Evolutionary conservation across 2,329 filamentous ascomycete genomes (phyloP).

Genomic region (Penicillium vulpinum): DNA sequence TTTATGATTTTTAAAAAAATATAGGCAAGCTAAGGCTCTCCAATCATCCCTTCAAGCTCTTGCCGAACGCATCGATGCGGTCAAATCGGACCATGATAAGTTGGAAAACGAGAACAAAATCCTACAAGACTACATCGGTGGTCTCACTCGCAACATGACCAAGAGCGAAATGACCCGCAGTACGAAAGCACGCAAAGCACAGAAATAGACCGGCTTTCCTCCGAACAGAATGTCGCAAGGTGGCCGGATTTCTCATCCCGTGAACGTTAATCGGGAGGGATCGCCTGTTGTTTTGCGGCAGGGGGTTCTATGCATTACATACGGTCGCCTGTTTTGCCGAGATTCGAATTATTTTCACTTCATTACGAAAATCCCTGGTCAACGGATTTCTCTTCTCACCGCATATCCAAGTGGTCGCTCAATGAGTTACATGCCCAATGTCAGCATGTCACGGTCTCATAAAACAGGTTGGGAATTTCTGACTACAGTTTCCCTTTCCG

Average conservation of each 20-base stretch:
- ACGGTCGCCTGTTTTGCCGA: slow-evolving; percentile 4
- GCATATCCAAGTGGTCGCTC: slow-evolving; percentile 3
- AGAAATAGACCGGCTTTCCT: slow-evolving; percentile 32
- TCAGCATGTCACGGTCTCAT: slow-evolving; percentile 7
- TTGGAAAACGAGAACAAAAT: slow-evolving; percentile 97
- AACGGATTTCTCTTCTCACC: not conserved
- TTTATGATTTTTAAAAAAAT: not conserved
- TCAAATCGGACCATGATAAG: slow-evolving; percentile 93
- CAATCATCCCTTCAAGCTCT: slow-evolving; percentile 88
- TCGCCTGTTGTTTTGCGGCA: not conserved
- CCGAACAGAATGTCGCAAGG: slow-evolving; percentile 11
- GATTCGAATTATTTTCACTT: slow-evolving; percentile 6
- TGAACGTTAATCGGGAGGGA: slow-evolving; percentile 16
- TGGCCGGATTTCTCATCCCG: slow-evolving; percentile 15
- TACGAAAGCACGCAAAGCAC: slow-evolving; percentile 52
- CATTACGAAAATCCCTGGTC: slow-evolving; percentile 5
- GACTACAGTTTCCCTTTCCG: not conserved
- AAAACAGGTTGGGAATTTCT: not conserved
- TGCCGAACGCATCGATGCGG: slow-evolving; percentile 90
- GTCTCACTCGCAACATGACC: slow-evolving; percentile 75
- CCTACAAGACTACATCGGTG: slow-evolving; percentile 95
- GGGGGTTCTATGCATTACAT: slow-evolving; percentile 1
- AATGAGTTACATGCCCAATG: not conserved
- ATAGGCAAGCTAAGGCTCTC: slow-evolving; percentile 80
- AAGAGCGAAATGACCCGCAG: slow-evolving; percentile 58